Evolutionary conservation across 257 asterid species (phyloP).

Genomic region (Fraxinus anomala): DNA sequence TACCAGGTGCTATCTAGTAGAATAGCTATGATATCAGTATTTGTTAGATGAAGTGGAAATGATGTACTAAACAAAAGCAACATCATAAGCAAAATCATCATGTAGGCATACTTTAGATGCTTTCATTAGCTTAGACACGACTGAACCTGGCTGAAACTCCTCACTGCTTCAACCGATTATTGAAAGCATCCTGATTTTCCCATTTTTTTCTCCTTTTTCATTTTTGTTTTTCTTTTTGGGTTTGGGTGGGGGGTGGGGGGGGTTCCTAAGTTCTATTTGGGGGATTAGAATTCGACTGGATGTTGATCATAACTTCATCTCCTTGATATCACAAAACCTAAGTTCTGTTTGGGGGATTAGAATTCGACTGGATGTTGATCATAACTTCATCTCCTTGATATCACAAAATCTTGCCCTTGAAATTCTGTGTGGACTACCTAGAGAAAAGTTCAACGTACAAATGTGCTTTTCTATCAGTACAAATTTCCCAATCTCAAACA

Average conservation of each 20-base stretch:
- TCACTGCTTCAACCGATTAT: background rate
- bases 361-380: background rate
- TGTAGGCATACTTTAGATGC: background rate
- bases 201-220: background rate
- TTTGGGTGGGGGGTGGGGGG: too few species aligned
- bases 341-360: background rate
- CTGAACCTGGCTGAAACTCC: background rate
- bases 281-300: background rate
- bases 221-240: background rate
- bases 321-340: background rate
- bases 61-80: slow-evolving; percentile 16
- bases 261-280: too few species aligned
- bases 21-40: background rate
- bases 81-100: background rate
- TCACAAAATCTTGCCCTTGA: background rate
- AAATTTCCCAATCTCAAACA: background rate
- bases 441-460: background rate
- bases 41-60: slow-evolving; percentile 1
- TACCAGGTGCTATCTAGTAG: background rate
- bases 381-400: background rate
- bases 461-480: background rate
- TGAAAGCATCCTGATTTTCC: slow-evolving; percentile 14
- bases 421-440: background rate
- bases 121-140: background rate
- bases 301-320: background rate